A percentile compares a stretch with the other conserved stretches of the same genome.
phyloP scores from a whole-genome alignment of 1,284 basidiomycete genomes.

The Cryptococcus sp. region DNA sequence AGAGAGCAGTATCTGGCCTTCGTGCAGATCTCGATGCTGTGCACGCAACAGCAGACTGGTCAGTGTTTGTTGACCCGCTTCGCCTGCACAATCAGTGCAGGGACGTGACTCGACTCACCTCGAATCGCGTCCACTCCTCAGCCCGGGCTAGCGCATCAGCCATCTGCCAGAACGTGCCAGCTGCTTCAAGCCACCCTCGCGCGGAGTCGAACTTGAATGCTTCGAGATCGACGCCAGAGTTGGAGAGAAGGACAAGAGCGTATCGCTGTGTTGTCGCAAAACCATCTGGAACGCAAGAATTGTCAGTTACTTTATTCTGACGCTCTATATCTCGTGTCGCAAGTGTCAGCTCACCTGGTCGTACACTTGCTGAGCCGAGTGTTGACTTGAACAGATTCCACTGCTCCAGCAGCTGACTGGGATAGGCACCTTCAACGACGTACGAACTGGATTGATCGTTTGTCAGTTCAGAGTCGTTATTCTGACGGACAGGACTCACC shows the following conservation, averaged over 20 bases:
- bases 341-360: conserved; percentile 66
- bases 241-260: conserved; percentile 81
- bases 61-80: too few species aligned
- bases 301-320: background rate
- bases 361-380: conserved; percentile 77
- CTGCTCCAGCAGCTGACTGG: conserved; percentile 68
- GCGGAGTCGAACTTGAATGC: conserved; percentile 65
- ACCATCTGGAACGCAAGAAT: conserved; percentile 67
- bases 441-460: conserved; percentile 59
- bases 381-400: conserved; percentile 81
- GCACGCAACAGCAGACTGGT: background rate
- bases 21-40: conserved; percentile 95
- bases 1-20: conserved; percentile 92
- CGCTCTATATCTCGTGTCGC: too few species aligned
- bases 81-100: background rate
- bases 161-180: conserved; percentile 88
- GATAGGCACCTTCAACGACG: conserved; percentile 82
- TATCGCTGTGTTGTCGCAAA: conserved; percentile 68
- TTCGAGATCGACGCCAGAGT: conserved; percentile 89
- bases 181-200: conserved; percentile 79
- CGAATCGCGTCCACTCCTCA: conserved; percentile 76
- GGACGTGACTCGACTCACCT: conserved; percentile 61
- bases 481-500: conserved; percentile 50
- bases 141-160: conserved; percentile 72
- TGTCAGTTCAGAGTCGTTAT: conserved; percentile 11